Percentiles rank a stretch among this genome's conserved stretches.
Conservation (phyloP, 2,329 filamentous ascomycete genomes). For the Aphanocladium album region DNA sequence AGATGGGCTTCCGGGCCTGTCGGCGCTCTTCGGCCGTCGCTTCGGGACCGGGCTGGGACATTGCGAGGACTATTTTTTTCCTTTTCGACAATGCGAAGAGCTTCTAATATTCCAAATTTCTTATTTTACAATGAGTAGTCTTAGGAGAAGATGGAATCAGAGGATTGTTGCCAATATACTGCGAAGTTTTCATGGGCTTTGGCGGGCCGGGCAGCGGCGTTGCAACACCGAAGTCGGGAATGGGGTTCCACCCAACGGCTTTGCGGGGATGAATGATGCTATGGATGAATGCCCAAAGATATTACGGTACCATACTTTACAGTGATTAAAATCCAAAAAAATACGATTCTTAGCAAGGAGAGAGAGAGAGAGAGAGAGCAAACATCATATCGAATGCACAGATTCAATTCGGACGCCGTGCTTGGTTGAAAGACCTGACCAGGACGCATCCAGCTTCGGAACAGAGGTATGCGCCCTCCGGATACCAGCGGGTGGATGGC, state of each 20-base stretch:
- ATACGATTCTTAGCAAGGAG: no score
- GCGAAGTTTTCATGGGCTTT: neutral
- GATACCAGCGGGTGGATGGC: neutral
- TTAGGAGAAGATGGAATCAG: neutral
- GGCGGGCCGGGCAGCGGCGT: neutral
- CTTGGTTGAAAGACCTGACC: no score
- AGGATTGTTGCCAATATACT: neutral
- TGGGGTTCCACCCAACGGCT: slow-evolving; percentile 4
- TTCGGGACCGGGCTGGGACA: slow-evolving; percentile 12
- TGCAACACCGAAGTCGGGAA: slow-evolving; percentile 8
- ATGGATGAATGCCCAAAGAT: neutral
- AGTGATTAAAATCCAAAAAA: no score
- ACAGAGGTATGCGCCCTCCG: neutral
- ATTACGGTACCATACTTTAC: no score
- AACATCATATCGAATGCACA: no score
- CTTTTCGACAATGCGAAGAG: no score
- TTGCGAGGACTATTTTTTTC: neutral
- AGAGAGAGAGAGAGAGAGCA: no score
- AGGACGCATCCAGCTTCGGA: neutral
- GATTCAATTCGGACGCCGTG: no score
- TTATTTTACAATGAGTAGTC: neutral
- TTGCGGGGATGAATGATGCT: neutral
- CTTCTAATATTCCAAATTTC: no score
- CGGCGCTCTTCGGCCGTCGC: slow-evolving; percentile 32
- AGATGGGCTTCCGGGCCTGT: slow-evolving; percentile 38